phyloP scores from a whole-genome alignment of 148 eudicot species.

The Rheum nobile region DNA sequence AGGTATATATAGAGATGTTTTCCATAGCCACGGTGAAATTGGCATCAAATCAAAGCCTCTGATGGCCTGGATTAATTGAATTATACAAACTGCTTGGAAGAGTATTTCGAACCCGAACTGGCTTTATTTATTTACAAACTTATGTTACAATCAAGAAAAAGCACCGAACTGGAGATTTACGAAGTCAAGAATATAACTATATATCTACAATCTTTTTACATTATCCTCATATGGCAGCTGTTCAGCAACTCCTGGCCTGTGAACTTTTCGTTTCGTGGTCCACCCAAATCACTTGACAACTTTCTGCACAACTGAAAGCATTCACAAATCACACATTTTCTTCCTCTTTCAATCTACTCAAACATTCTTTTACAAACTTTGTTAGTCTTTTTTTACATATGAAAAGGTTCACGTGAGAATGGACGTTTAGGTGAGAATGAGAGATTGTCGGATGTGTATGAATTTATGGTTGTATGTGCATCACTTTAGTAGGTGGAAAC shows the following conservation, averaged over 20 bases:
- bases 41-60: no score
- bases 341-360: background rate
- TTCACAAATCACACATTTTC: background rate
- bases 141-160: background rate
- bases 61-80: no score
- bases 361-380: background rate
- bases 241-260: conserved; percentile 13
- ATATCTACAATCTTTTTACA: background rate
- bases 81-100: background rate
- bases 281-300: conserved; percentile 57
- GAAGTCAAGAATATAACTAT: no score
- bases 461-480: no score
- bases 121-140: background rate
- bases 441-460: no score
- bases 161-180: background rate
- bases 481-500: no score
- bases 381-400: no score
- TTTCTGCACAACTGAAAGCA: conserved; percentile 47
- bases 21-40: no score
- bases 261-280: conserved; percentile 37
- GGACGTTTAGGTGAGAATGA: no score
- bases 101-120: background rate
- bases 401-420: no score
- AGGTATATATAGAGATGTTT: no score
- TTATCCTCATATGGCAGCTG: background rate